Percentiles rank a stretch among this genome's conserved stretches.
These are phyloP conservation scores for Trichocladium uniseriatum DNA, from an alignment of 495 filamentous ascomycete species.

Conservation along the genomic window DNA sequence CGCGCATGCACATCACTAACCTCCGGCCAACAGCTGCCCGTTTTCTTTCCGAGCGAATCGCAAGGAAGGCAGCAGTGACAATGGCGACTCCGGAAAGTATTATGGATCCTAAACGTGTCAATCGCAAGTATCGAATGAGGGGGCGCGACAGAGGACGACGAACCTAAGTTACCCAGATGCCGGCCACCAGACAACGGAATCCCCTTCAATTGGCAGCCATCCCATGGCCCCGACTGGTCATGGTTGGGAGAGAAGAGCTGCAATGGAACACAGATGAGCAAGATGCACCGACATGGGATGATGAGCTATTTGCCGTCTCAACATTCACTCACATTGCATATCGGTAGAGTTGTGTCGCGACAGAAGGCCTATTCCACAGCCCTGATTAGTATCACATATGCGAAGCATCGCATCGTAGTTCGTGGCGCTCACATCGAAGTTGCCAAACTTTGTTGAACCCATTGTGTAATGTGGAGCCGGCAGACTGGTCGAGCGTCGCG, in stretches of 20 bases:
- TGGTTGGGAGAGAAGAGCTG: conserved; percentile 38
- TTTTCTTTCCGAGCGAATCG: conserved; percentile 83
- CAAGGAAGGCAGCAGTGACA: conserved; percentile 48
- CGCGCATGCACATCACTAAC: conserved; percentile 37
- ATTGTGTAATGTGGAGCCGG: conserved; percentile 32
- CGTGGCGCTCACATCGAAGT: conserved; percentile 65
- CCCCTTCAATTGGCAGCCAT: conserved; percentile 60
- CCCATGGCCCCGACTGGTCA: conserved; percentile 44
- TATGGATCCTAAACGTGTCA: conserved; percentile 67
- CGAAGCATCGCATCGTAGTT: background rate
- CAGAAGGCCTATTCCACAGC: conserved; percentile 65
- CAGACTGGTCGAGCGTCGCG: conserved; percentile 1
- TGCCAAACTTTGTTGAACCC: conserved; percentile 72
- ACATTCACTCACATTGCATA: conserved; percentile 77
- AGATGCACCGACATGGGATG: background rate
- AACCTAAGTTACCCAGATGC: conserved; percentile 78
- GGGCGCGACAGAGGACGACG: conserved; percentile 22
- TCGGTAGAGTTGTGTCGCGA: conserved; percentile 87
- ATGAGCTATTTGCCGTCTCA: background rate
- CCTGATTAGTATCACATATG: conserved; percentile 14
- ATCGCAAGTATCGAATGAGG: conserved; percentile 2
- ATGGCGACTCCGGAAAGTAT: conserved; percentile 73
- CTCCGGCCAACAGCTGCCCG: conserved; percentile 89
- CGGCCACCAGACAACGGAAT: conserved; percentile 56
- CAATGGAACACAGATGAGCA: conserved; percentile 10